A percentile compares a stretch with the other conserved stretches of the same genome.
Conservation (phyloP, 257 asterid genomes). For the Galeopsis tetrahit region DNA sequence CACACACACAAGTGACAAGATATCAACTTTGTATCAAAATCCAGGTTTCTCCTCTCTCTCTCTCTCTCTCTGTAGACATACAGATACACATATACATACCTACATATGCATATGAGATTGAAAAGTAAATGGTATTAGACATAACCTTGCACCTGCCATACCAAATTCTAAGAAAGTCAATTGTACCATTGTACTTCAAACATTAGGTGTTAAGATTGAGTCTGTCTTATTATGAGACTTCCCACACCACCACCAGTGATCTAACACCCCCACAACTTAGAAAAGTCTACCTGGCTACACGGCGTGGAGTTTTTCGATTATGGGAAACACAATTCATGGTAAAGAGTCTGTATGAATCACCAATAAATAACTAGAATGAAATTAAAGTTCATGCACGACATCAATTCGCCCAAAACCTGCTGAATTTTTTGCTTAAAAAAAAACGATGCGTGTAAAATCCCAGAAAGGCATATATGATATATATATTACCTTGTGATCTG, state of each 20-base stretch:
- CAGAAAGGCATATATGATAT: background rate
- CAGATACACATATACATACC: background rate
- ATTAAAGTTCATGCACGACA: background rate
- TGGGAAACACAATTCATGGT: background rate
- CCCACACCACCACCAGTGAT: background rate
- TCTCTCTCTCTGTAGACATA: background rate
- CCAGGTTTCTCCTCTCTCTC: slow-evolving; percentile 35
- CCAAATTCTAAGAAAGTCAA: slow-evolving; percentile 19
- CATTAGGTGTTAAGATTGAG: slow-evolving; percentile 29
- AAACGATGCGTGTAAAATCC: background rate
- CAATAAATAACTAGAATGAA: background rate
- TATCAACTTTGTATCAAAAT: slow-evolving; percentile 42
- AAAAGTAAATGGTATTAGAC: slow-evolving; percentile 9
- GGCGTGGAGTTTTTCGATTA: background rate
- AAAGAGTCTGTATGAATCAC: background rate
- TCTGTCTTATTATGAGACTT: slow-evolving; percentile 3
- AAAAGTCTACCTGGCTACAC: background rate
- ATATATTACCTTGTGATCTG: slow-evolving; percentile 22
- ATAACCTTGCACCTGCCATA: slow-evolving; percentile 25
- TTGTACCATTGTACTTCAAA: slow-evolving; percentile 22
- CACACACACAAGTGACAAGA: slow-evolving; percentile 44
- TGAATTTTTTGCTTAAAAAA: background rate
- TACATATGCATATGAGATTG: background rate
- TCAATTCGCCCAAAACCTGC: background rate
- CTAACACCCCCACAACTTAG: background rate